phyloP scores from a whole-genome alignment of 352 stramenopile genomes.

The Phytophthora tubulina region DNA sequence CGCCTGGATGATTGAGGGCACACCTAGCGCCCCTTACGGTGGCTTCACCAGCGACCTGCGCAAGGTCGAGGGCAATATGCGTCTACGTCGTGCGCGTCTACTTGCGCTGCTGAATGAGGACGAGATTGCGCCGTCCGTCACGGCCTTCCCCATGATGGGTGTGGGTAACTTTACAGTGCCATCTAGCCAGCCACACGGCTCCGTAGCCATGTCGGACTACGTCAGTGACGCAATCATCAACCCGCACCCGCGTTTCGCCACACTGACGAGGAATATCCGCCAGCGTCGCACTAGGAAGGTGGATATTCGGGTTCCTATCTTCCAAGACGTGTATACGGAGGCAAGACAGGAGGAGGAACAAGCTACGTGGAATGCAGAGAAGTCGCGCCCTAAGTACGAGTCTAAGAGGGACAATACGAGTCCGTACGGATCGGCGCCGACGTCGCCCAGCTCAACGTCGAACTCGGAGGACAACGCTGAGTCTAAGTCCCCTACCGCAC shows the following conservation, averaged over 20 bases:
- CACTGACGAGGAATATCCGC: slow-evolving; percentile 98
- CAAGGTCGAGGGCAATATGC: slow-evolving; percentile 99
- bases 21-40: slow-evolving; percentile 94
- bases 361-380: slow-evolving; percentile 79
- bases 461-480: slow-evolving; percentile 56
- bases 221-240: slow-evolving; percentile 99
- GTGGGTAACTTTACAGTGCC: slow-evolving; percentile 93
- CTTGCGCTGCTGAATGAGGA: slow-evolving; percentile 93
- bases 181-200: slow-evolving; percentile 60
- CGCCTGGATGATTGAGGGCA: slow-evolving; percentile 99
- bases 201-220: slow-evolving; percentile 95
- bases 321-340: slow-evolving; percentile 86
- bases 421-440: slow-evolving; percentile 35
- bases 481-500: slow-evolving; percentile 64
- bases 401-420: slow-evolving; percentile 53
- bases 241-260: slow-evolving; percentile 98
- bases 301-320: slow-evolving; percentile 90
- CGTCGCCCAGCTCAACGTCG: slow-evolving; percentile 56
- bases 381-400: slow-evolving; percentile 81
- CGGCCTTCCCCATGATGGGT: slow-evolving; percentile 97
- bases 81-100: slow-evolving; percentile 94
- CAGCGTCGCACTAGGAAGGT: slow-evolving; percentile 90
- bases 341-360: slow-evolving; percentile 78
- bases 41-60: slow-evolving; percentile 95
- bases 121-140: slow-evolving; percentile 97